Conservation (phyloP, 2,329 filamentous ascomycete genomes). For the Gyromitra esculenta region DNA sequence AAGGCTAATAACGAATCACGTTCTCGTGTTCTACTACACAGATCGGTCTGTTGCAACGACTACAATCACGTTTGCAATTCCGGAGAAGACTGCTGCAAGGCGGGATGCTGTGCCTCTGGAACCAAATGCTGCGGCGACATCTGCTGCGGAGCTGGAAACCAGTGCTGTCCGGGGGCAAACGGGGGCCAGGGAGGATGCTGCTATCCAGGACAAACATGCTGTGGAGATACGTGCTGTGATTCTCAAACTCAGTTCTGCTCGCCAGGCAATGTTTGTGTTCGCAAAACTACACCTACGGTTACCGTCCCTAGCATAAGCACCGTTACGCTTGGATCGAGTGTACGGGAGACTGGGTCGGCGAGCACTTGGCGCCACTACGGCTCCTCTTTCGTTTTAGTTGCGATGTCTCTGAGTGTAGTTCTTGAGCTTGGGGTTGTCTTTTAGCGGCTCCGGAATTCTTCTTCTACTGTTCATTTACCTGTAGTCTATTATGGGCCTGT, state of each 20-base stretch:
- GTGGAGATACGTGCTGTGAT: constrained; percentile 21
- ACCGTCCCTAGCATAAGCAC: not conserved
- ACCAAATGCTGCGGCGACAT: constrained; percentile 6
- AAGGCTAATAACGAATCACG: not conserved
- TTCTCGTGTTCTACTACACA: not conserved
- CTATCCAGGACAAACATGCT: constrained; percentile 19
- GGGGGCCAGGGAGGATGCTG: constrained; percentile 30
- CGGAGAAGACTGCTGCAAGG: constrained; percentile 13
- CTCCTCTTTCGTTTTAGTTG: not conserved
- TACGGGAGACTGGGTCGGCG: not conserved
- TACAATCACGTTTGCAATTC: constrained; percentile 31
- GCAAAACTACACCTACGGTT: not conserved
- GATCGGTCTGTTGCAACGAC: constrained; percentile 30
- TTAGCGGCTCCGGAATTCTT: not conserved
- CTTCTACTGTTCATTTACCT: not conserved
- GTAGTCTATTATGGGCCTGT: not conserved
- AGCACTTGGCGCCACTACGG: not conserved
- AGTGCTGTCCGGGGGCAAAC: constrained; percentile 13
- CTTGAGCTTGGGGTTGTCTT: not conserved
- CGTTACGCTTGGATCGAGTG: not conserved
- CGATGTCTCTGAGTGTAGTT: not conserved
- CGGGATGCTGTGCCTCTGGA: not conserved
- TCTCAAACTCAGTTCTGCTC: not conserved
- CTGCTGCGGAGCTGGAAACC: constrained; percentile 1
- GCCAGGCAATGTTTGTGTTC: not conserved